Base-by-base conservation (phyloP, 2,329 filamentous ascomycete genomes). In the Diaporthe vexans region DNA sequence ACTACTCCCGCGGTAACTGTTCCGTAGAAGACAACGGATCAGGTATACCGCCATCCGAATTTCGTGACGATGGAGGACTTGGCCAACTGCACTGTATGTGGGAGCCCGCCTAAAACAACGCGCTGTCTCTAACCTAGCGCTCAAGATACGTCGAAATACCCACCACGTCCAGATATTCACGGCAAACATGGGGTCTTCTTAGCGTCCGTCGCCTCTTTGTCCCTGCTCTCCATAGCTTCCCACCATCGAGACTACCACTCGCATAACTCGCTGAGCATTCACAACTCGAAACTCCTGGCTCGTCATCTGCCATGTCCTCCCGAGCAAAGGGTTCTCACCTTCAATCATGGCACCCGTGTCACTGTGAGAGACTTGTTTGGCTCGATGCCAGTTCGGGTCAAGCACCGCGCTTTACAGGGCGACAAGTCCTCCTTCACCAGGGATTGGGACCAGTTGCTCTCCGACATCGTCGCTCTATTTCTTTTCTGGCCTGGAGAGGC, bases 341-440 rank as follows among this genome's bases (percentile, higher is more conserved):
- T 88, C 73, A 81, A 85, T 26, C 91, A 94, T 84, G 96, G 96
- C 6, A 98, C 95, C 0, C 89, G 91, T 37, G 91, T 96, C 2
- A 88, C 88, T 0, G 93, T 97, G 8, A 90, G 92, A 73, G 92
- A 98, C 81, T 85, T 98, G 0, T 98, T 98, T 83, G 95, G 95
- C 0, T 93, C 92, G 74, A 94, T 98, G 90, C 95, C 96, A 0
- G 96, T 98, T 17, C 91, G 96, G 19, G 92, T 97, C 35, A 97
- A 97, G 81, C 94, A 95, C 78, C 90, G 95, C 76, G 90, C 90
- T 0, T 78, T 91, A 4, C 83, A 86, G 76, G 81, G 87, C 52
- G 85, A 90, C 78, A 87, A 86, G 77, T 77, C 86, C 15, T 80
- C 85, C 33, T 85, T 92, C 63, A 82, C 88, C 26, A 93, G 88